Evolutionary conservation across 257 asterid species (phyloP).

Genomic region (Solanum tacnaense): DNA sequence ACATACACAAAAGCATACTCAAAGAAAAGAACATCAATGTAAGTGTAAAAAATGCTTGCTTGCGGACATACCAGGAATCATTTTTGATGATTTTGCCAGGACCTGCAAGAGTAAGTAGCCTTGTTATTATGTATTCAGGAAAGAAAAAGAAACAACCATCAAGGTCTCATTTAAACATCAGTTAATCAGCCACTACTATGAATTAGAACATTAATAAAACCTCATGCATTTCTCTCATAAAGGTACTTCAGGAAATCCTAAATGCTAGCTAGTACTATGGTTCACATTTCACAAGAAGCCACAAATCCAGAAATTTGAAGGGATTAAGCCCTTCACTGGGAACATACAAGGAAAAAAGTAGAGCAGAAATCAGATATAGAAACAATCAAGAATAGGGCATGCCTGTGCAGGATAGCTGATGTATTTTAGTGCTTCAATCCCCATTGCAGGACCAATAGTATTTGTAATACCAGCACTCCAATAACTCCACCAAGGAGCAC

Average conservation of each 20-base stretch:
- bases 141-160: neutral
- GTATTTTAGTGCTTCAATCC: constrained; percentile 90
- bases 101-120: constrained; percentile 39
- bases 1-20: neutral
- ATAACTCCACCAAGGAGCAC: constrained; percentile 98
- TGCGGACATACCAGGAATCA: constrained; percentile 64
- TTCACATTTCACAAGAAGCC: neutral
- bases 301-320: neutral
- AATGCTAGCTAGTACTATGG: neutral
- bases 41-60: neutral
- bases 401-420: constrained; percentile 97
- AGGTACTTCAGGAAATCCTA: neutral
- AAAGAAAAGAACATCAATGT: neutral
- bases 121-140: constrained; percentile 10
- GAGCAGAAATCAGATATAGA: neutral
- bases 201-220: neutral
- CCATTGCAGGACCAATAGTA: constrained; percentile 97
- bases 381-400: constrained; percentile 1
- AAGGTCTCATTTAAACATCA: neutral
- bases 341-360: neutral
- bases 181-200: neutral
- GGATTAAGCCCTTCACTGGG: neutral
- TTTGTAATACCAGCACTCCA: constrained; percentile 99
- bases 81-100: constrained; percentile 84
- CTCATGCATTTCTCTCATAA: neutral